Evolutionary conservation across 2,329 filamentous ascomycete genomes (phyloP), one percentile per base, ranked within the genome.

Genomic region (Seiridium unicorne): DNA sequence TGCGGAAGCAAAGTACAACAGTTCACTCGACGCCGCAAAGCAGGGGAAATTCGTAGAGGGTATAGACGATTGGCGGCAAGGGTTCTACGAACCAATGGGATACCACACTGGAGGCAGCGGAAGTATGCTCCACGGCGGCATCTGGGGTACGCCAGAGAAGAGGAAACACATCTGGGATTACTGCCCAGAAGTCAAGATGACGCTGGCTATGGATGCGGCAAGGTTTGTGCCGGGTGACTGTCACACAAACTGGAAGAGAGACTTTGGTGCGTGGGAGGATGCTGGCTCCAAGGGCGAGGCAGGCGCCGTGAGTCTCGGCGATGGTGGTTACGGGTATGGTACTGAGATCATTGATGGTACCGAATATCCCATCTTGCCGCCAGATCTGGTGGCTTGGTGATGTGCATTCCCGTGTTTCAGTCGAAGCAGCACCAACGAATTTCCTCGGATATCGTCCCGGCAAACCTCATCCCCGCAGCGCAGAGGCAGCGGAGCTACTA

Each of bases 171-270:
- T 85, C 47, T 85, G 80, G 79, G 74, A 79, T 35, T 85, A 85
- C 69, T 85, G 83, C 61, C 84, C 84, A 1, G 84, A 86, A 68
- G 76, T 86, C 36, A 85, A 85, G 74, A 82, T 85, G 76, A 83
- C 78, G 51, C 69, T 86, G 35, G 72, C 73, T 55, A 85, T 86
- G 83, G 81, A 85, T 63, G 78, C 77, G 5, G 81, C 79, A 48
- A 73, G 77, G 62, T 83, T 76, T 62, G 77, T 84, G 4, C 81
- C 80, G 1, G 81, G 81, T 5, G 65, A 75, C 6, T 84, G 81
- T 63, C 70, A 76, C 42, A 66, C 70, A 4, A 70, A 71, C 44
- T 84, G 81, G 81, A 82, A 82, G 73, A 70, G 79, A 49, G 68
- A 72, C 57, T 9, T 44, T 10, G 34, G 10, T 8, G 11, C 6